A percentile compares a stretch with the other conserved stretches of the same genome.
These are phyloP conservation scores for Thelonectria blattea DNA, from an alignment of 2,329 filamentous ascomycete species.

Conservation along the genomic window DNA sequence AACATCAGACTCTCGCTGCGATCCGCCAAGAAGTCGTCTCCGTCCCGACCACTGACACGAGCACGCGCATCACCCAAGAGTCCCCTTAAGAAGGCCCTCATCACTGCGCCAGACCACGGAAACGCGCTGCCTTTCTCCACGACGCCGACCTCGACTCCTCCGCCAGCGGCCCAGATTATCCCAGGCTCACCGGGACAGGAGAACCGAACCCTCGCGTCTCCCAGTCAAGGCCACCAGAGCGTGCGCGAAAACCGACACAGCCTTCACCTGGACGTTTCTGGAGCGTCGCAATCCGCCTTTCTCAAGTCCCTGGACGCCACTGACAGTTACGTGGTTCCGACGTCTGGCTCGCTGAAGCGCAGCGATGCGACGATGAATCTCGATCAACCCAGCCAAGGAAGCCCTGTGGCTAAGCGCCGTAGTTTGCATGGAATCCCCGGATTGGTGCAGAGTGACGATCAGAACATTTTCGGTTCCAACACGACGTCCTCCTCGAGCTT, in stretches of 20 bases:
- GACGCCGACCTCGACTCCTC: constrained; percentile 32
- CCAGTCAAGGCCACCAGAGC: constrained; percentile 37
- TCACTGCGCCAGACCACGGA: constrained; percentile 71
- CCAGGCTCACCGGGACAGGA: constrained; percentile 50
- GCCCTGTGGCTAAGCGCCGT: constrained; percentile 87
- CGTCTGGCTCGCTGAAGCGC: constrained; percentile 85
- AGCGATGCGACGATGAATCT: constrained; percentile 90
- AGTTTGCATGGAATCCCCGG: constrained; percentile 80
- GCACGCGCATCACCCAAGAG: constrained; percentile 77
- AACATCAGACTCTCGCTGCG: constrained; percentile 71
- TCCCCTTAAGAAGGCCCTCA: constrained; percentile 79
- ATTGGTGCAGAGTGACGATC: constrained; percentile 61
- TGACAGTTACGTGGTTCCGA: constrained; percentile 41
- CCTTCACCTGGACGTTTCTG: constrained; percentile 63
- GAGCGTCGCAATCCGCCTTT: constrained; percentile 57
- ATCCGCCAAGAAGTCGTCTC: constrained; percentile 61
- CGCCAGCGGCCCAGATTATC: constrained; percentile 37
- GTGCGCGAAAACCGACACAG: constrained; percentile 59
- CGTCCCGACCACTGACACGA: constrained; percentile 63
- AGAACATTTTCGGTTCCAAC: constrained; percentile 77
- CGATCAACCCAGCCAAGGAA: constrained; percentile 78
- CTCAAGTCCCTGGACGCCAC: constrained; percentile 58
- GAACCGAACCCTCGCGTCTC: constrained; percentile 48
- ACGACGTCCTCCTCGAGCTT: constrained; percentile 52
- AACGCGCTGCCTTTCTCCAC: constrained; percentile 63